A percentile compares a stretch with the other conserved stretches of the same genome.
Evolutionary conservation across 345 rosid species (phyloP).

Genomic region (Gossypium longicalyx): DNA sequence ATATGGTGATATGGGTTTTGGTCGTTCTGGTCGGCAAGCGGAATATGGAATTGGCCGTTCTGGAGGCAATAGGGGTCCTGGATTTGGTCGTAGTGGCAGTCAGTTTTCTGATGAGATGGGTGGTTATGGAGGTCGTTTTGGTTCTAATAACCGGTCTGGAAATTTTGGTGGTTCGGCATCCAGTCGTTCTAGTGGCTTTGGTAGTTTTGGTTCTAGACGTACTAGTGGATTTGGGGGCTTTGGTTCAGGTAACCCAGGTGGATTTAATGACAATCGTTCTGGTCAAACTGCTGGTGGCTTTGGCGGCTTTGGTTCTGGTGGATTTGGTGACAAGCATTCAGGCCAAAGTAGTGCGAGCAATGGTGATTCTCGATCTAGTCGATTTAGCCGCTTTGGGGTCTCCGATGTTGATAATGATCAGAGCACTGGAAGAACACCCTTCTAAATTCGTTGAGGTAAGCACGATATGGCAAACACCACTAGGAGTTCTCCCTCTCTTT

Average conservation of each 20-base stretch:
- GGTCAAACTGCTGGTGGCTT: background rate
- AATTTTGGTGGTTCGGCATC: background rate
- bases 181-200: background rate
- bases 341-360: background rate
- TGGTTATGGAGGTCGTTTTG: conserved; percentile 9
- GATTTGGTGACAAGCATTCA: conserved; percentile 20
- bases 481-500: background rate
- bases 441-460: conserved; percentile 7
- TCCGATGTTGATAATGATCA: background rate
- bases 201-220: conserved; percentile 4
- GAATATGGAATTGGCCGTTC: conserved; percentile 1
- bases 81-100: conserved; percentile 11
- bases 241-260: conserved; percentile 2
- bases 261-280: background rate
- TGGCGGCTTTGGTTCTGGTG: background rate
- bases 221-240: background rate
- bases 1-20: conserved; percentile 10
- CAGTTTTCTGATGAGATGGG: conserved; percentile 7
- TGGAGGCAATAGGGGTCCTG: conserved; percentile 13
- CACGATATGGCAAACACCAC: background rate
- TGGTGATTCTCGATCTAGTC: background rate
- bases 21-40: conserved; percentile 1
- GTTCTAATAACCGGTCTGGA: conserved; percentile 11
- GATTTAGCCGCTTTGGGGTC: conserved; percentile 1
- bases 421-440: conserved; percentile 4